phyloP scores from a whole-genome alignment of 306 rosid genomes.

The Cicer pinnatifidum region DNA sequence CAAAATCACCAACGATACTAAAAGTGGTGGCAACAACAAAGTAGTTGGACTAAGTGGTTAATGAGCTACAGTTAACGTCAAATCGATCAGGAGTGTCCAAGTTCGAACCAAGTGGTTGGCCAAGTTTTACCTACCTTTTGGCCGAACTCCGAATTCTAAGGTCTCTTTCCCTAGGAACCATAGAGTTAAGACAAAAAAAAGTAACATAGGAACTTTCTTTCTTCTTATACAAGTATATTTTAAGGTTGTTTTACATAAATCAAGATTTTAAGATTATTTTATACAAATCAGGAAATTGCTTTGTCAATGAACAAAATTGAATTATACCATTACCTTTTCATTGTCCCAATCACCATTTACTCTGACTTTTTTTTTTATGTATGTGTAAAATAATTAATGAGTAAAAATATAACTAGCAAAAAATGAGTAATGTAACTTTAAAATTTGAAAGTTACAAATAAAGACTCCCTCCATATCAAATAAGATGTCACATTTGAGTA shows the following conservation, averaged over 20 bases:
- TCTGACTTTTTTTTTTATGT: neutral
- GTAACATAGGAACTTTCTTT: too few relatives aligned
- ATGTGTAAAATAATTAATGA: neutral
- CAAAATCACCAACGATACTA: slow-evolving; percentile 2
- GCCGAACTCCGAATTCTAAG: too few relatives aligned
- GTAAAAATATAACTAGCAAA: neutral
- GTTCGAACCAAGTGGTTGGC: too few relatives aligned
- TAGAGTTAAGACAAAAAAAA: too few relatives aligned
- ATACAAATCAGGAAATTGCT: neutral
- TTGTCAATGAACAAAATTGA: neutral
- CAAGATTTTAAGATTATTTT: neutral
- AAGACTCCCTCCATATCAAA: too few relatives aligned
- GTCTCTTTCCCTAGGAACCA: too few relatives aligned
- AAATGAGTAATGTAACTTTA: neutral
- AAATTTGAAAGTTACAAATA: neutral
- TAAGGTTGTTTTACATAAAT: neutral
- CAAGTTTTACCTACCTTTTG: too few relatives aligned
- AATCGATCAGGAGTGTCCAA: too few relatives aligned
- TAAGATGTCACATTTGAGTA: too few relatives aligned
- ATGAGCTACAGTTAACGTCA: too few relatives aligned
- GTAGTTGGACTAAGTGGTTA: too few relatives aligned
- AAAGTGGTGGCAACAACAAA: neutral
- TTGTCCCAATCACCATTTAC: neutral
- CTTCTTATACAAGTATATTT: neutral
- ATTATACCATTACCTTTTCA: neutral